These are phyloP conservation scores for Chloris gayana DNA, from an alignment of 176 grass and related monocot genomes.

Conservation along the genomic window DNA sequence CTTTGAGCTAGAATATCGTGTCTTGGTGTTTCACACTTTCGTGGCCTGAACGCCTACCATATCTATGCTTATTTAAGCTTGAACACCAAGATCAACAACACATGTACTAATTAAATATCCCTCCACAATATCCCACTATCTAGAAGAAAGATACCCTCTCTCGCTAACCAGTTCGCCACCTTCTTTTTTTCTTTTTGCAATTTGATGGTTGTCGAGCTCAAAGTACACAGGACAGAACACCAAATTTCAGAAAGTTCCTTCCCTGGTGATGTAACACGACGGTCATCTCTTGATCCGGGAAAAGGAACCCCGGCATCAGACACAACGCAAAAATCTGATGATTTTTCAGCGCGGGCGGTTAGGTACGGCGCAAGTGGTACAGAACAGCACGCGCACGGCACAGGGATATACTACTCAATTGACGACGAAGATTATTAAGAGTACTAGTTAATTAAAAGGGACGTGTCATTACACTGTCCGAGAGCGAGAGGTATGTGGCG, in stretches of 20 bases:
- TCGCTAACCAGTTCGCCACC: background rate
- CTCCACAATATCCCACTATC: background rate
- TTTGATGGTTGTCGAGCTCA: constrained; percentile 7
- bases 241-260: constrained; percentile 27
- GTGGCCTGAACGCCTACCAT: background rate
- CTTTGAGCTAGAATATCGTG: no score
- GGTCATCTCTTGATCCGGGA: background rate
- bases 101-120: constrained; percentile 9
- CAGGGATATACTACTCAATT: constrained; percentile 2
- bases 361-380: background rate
- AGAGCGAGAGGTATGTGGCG: background rate
- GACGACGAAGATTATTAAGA: background rate
- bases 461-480: background rate
- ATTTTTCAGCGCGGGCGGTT: constrained; percentile 5
- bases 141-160: constrained; percentile 25
- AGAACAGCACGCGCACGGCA: background rate
- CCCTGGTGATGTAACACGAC: background rate
- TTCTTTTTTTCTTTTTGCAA: no score
- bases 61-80: background rate
- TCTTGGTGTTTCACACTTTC: background rate
- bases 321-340: no score
- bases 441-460: background rate
- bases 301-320: background rate
- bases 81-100: constrained; percentile 1
- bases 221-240: background rate